Evolutionary conservation across 208 protist species (phyloP).

Genomic region (Naegleria lovaniensis): DNA sequence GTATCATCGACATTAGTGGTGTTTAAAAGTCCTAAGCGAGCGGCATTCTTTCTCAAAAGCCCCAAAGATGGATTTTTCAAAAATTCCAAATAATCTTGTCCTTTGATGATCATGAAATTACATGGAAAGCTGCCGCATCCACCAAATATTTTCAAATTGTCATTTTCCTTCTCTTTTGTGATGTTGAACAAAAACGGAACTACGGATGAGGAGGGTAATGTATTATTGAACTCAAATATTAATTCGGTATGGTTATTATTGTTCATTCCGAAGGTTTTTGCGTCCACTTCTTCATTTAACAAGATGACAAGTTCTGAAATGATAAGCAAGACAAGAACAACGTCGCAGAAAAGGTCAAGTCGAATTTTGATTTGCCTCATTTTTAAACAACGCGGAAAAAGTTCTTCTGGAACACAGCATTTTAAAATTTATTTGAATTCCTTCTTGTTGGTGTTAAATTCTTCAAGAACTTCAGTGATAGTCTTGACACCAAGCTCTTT

Average conservation of each 20-base stretch:
- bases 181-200: neutral
- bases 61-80: neutral
- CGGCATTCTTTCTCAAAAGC: neutral
- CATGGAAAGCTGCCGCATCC: neutral
- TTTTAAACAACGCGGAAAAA: too few relatives aligned
- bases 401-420: too few relatives aligned
- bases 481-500: neutral
- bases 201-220: neutral
- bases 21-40: neutral
- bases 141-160: neutral
- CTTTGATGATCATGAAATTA: neutral
- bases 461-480: neutral
- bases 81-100: neutral
- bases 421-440: slow-evolving; percentile 10
- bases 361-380: too few relatives aligned
- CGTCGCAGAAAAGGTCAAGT: too few relatives aligned
- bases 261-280: too few relatives aligned
- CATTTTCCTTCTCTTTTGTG: neutral
- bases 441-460: neutral
- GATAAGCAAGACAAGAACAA: too few relatives aligned
- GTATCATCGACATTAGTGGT: neutral
- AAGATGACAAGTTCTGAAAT: too few relatives aligned
- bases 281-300: too few relatives aligned
- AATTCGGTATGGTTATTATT: neutral
- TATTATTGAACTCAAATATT: neutral